These are phyloP conservation scores for Amanita rimosa DNA, from an alignment of 768 basidiomycete genomes.

Conservation along the genomic window DNA sequence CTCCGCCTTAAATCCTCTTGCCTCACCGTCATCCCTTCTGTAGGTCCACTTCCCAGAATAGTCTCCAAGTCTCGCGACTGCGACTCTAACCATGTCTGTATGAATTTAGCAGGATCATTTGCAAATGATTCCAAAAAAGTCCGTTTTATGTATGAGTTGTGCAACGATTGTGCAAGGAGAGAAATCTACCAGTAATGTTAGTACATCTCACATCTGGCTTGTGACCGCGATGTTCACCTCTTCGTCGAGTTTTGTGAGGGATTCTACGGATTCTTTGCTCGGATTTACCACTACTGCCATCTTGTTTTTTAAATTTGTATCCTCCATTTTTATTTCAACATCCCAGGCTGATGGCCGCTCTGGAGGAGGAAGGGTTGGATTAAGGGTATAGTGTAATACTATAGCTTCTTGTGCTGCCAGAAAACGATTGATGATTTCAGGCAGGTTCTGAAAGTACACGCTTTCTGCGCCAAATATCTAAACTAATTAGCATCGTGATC, in stretches of 20 bases:
- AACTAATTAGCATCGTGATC: not conserved
- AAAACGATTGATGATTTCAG: slow-evolving; percentile 77
- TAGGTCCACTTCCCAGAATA: slow-evolving; percentile 79
- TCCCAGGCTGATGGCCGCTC: slow-evolving; percentile 77
- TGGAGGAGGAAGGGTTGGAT: slow-evolving; percentile 49
- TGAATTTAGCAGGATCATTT: slow-evolving; percentile 65
- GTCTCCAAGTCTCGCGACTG: slow-evolving; percentile 88
- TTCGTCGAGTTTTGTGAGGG: slow-evolving; percentile 70
- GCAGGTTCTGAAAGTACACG: slow-evolving; percentile 68
- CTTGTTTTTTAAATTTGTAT: slow-evolving; percentile 56
- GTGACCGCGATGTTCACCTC: slow-evolving; percentile 45
- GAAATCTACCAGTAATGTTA: slow-evolving; percentile 44
- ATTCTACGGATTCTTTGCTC: slow-evolving; percentile 59
- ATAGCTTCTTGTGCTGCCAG: slow-evolving; percentile 72
- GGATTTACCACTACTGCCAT: slow-evolving; percentile 64
- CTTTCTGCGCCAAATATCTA: slow-evolving; percentile 66
- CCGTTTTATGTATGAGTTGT: slow-evolving; percentile 78
- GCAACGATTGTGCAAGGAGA: slow-evolving; percentile 72
- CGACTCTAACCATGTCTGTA: slow-evolving; percentile 85
- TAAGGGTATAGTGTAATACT: slow-evolving; percentile 64
- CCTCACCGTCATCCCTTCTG: slow-evolving; percentile 67
- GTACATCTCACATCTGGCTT: not conserved
- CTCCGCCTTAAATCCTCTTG: slow-evolving; percentile 83
- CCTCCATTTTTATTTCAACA: slow-evolving; percentile 82
- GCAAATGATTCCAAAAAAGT: slow-evolving; percentile 82